Conservation (phyloP, 352 stramenopile species). For the Phytophthora colocasiae region DNA sequence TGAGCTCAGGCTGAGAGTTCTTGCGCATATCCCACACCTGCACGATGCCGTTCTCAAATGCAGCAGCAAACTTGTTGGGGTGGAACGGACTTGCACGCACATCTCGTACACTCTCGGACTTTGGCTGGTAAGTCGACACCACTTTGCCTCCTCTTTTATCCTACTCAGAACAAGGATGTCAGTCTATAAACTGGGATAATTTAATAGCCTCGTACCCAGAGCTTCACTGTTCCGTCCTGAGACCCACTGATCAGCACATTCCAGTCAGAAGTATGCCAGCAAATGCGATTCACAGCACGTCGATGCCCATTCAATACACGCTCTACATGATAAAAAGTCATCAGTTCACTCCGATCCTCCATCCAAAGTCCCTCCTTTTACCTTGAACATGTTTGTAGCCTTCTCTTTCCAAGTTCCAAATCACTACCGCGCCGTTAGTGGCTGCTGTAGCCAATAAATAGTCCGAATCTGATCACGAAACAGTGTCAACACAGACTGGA, state of each 20-base stretch:
- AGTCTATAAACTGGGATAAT: too few relatives aligned
- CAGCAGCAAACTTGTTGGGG: constrained; percentile 78
- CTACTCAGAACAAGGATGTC: constrained; percentile 23
- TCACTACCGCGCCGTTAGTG: constrained; percentile 86
- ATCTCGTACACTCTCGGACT: constrained; percentile 88
- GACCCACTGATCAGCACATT: constrained; percentile 88
- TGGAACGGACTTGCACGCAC: constrained; percentile 82
- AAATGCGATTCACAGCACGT: constrained; percentile 89
- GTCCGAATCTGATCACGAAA: constrained; percentile 62
- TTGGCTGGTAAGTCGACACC: constrained; percentile 81
- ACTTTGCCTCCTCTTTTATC: constrained; percentile 80
- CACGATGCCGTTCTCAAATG: constrained; percentile 89
- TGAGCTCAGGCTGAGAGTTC: constrained; percentile 80
- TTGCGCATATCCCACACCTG: constrained; percentile 91
- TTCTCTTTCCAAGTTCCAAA: constrained; percentile 90
- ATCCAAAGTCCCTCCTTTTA: constrained; percentile 16
- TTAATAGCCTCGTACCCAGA: constrained; percentile 60
- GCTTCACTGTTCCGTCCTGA: constrained; percentile 88
- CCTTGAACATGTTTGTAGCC: constrained; percentile 90
- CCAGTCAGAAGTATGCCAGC: constrained; percentile 83
- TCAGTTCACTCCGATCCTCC: background rate
- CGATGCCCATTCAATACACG: constrained; percentile 83
- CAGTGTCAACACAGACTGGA: constrained; percentile 7
- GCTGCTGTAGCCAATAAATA: constrained; percentile 86
- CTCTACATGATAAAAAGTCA: constrained; percentile 44